phyloP scores from a whole-genome alignment of 2,329 filamentous ascomycete species.

The Aspergillus phoenicis region DNA sequence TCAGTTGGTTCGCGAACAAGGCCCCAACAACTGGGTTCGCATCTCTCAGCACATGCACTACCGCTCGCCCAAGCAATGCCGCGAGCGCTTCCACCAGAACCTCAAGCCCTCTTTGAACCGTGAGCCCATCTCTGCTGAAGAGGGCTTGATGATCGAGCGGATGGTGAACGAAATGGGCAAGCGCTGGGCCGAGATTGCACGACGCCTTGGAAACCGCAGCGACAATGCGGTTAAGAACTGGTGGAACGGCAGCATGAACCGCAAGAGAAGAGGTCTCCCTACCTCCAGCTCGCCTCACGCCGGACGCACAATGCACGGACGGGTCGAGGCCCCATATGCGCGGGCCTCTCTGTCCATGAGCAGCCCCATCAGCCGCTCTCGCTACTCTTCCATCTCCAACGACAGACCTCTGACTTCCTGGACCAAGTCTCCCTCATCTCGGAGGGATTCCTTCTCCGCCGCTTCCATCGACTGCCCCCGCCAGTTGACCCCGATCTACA shows the following conservation, averaged over 20 bases:
- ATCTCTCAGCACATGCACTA: conserved; percentile 76
- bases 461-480: conserved; percentile 26
- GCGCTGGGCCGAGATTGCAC: conserved; percentile 90
- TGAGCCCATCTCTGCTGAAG: conserved; percentile 70
- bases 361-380: conserved; percentile 33
- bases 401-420: conserved; percentile 26
- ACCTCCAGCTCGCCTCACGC: conserved; percentile 38
- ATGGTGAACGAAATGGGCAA: conserved; percentile 79
- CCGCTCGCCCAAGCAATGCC: conserved; percentile 89
- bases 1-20: conserved; percentile 69
- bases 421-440: conserved; percentile 24
- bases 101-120: conserved; percentile 76
- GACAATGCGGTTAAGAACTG: conserved; percentile 98
- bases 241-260: conserved; percentile 94
- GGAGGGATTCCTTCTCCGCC: conserved; percentile 29
- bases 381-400: conserved; percentile 30
- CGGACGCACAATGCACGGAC: conserved; percentile 38
- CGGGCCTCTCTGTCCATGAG: conserved; percentile 31
- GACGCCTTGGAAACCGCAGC: conserved; percentile 77
- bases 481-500: conserved; percentile 43
- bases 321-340: conserved; percentile 44
- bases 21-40: conserved; percentile 84
- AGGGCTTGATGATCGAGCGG: conserved; percentile 72
- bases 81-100: conserved; percentile 92
- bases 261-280: conserved; percentile 59